Evolutionary conservation across 176 grass and related monocot genomes (phyloP).

Genomic region (Alopecurus myosuroides): DNA sequence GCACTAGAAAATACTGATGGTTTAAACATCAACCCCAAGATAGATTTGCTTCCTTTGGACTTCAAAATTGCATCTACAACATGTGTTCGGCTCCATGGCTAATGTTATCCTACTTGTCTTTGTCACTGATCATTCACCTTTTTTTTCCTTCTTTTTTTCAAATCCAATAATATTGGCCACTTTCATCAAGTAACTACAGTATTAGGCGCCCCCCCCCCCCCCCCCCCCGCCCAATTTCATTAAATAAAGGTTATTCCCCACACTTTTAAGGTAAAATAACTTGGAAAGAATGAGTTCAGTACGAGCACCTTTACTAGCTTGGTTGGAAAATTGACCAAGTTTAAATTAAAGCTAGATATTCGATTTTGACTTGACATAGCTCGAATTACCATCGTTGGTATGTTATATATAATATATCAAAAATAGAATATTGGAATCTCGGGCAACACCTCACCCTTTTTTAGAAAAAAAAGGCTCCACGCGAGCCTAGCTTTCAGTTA

Average conservation of each 20-base stretch:
- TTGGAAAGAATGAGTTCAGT: no score
- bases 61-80: conserved; percentile 15
- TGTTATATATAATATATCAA: no score
- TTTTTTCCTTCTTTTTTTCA: neutral
- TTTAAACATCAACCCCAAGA: conserved; percentile 24
- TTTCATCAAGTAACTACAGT: conserved; percentile 12
- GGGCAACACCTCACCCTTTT: no score
- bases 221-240: neutral
- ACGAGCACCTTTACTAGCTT: no score
- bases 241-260: neutral
- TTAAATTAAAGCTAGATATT: no score
- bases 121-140: conserved; percentile 15
- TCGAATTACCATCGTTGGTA: no score
- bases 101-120: conserved; percentile 29
- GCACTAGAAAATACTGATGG: conserved; percentile 22
- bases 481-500: no score
- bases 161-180: neutral
- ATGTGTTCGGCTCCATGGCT: conserved; percentile 5
- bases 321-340: no score
- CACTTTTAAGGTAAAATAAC: neutral
- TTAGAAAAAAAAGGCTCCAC: no score
- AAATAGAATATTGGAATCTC: no score
- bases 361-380: no score
- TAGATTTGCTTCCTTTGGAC: conserved; percentile 29
- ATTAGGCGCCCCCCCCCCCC: neutral